Conservation (phyloP, 768 basidiomycete species). For the Mycena vitilis region DNA sequence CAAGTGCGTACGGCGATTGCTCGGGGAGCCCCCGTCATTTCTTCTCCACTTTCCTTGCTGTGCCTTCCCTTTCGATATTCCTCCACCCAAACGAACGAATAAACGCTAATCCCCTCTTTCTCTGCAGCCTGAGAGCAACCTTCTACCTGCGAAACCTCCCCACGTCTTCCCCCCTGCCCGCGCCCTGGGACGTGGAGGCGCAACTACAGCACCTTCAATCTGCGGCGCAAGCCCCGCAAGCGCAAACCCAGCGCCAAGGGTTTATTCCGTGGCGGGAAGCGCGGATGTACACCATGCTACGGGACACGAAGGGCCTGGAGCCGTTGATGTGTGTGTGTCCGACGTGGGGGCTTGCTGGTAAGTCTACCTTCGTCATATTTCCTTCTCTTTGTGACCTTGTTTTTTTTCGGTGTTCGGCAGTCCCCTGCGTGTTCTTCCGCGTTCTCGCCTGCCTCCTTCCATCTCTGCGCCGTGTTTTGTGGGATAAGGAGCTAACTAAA, state of each 20-base stretch:
- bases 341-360: constrained; percentile 24
- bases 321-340: constrained; percentile 26
- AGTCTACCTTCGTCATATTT: neutral
- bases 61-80: too few species aligned
- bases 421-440: too few species aligned
- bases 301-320: constrained; percentile 24
- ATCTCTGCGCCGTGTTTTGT: too few species aligned
- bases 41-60: too few species aligned
- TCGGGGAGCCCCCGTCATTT: too few species aligned
- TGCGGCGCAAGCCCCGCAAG: neutral
- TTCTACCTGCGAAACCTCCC: constrained; percentile 6
- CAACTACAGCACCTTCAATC: too few species aligned
- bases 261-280: neutral
- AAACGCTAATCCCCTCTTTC: neutral
- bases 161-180: constrained; percentile 5
- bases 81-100: too few species aligned
- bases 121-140: constrained; percentile 21
- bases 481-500: neutral
- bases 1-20: too few species aligned
- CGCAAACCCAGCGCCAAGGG: neutral
- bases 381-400: too few species aligned
- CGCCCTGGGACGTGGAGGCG: constrained; percentile 9
- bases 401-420: too few species aligned
- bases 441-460: too few species aligned
- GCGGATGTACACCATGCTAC: constrained; percentile 8